A percentile compares a stretch with the other conserved stretches of the same genome.
These are phyloP conservation scores for Raphanus sativus DNA, from an alignment of 345 rosid genomes.

Conservation along the genomic window DNA sequence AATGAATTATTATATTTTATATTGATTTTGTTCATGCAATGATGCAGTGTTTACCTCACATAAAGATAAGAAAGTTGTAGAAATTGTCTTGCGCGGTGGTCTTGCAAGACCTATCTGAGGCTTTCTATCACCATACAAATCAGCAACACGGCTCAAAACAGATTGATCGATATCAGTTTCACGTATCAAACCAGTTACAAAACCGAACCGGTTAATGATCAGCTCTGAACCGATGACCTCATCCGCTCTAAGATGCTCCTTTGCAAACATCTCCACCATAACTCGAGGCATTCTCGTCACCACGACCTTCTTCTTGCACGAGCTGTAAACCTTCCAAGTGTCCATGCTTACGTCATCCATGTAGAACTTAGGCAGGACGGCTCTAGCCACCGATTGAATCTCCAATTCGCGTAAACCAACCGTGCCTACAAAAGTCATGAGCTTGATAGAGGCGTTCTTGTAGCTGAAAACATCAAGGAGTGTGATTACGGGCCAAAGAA, in stretches of 20 bases:
- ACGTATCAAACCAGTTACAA: neutral
- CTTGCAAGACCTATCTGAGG: neutral
- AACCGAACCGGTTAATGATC: neutral
- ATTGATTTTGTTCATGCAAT: neutral
- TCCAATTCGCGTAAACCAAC: neutral
- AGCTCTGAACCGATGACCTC: neutral
- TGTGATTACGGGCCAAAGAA: neutral
- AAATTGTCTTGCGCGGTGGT: neutral
- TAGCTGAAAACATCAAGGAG: neutral
- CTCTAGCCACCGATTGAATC: neutral
- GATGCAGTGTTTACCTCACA: neutral
- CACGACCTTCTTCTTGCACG: neutral
- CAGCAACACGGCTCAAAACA: neutral
- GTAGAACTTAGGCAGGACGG: neutral
- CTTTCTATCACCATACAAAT: neutral
- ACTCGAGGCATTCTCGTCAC: neutral
- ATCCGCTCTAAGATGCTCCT: neutral
- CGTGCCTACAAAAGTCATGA: neutral
- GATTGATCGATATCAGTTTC: neutral
- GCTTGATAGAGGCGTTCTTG: neutral
- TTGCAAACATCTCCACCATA: neutral
- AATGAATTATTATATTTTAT: neutral
- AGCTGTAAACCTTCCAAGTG: neutral
- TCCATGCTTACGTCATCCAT: neutral
- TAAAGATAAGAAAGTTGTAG: neutral